Percentiles rank a stretch among this genome's conserved stretches.
Evolutionary conservation across 1,284 basidiomycete genomes (phyloP).

Genomic region (Cystobasidium pallidum): DNA sequence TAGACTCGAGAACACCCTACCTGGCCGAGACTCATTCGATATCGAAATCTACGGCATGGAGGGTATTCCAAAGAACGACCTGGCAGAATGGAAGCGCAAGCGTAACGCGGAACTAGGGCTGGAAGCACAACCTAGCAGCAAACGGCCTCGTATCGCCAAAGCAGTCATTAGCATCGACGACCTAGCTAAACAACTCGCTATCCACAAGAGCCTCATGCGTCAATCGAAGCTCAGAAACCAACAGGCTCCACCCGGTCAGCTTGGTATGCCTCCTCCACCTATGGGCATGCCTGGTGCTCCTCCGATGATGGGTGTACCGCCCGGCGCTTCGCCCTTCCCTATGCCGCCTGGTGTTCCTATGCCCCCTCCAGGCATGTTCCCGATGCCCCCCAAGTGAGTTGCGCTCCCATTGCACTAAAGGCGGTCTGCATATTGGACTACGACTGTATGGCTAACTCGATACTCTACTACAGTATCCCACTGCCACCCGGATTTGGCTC

Average conservation of each 20-base stretch:
- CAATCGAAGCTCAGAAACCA: constrained; percentile 60
- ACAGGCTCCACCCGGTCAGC: constrained; percentile 37
- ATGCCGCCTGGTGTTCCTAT: constrained; percentile 51
- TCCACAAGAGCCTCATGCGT: constrained; percentile 92
- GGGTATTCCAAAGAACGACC: constrained; percentile 89
- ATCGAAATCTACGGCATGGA: constrained; percentile 99
- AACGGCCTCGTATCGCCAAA: constrained; percentile 83
- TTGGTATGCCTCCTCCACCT: constrained; percentile 64
- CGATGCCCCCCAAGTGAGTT: constrained; percentile 45
- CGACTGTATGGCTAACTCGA: constrained; percentile 13
- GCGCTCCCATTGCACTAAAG: constrained; percentile 59
- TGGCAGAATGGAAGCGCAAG: constrained; percentile 90
- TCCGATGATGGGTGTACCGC: constrained; percentile 60
- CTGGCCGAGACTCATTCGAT: constrained; percentile 95
- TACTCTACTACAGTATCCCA: constrained; percentile 47
- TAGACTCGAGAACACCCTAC: constrained; percentile 93
- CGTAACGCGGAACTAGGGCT: constrained; percentile 90
- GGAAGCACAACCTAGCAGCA: constrained; percentile 69
- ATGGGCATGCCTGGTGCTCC: constrained; percentile 50
- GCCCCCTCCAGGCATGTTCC: constrained; percentile 53
- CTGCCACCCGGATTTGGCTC: constrained; percentile 43
- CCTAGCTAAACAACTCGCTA: constrained; percentile 78
- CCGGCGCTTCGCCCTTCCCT: constrained; percentile 47
- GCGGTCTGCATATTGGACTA: constrained; percentile 52
- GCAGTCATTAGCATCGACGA: constrained; percentile 77